Conservation (phyloP, 352 stramenopile species). For the Phytopythium boreale region DNA sequence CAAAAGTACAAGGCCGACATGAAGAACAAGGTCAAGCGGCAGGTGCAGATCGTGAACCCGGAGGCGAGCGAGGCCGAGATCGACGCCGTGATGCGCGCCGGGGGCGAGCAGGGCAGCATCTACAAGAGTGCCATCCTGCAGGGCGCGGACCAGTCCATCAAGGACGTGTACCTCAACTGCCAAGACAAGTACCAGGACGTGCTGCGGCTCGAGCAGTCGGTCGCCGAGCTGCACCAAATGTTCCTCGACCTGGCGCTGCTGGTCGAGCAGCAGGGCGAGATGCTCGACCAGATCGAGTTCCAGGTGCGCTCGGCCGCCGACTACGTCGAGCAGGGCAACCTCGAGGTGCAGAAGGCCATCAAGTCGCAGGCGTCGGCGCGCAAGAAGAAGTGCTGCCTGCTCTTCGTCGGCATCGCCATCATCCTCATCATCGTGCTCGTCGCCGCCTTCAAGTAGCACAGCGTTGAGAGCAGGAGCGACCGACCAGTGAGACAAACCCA, state of each 20-base stretch:
- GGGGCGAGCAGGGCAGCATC: conserved; percentile 71
- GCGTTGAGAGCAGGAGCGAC: background rate
- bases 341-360: conserved; percentile 93
- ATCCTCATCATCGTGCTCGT: conserved; percentile 79
- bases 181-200: conserved; percentile 99
- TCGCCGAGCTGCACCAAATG: conserved; percentile 99
- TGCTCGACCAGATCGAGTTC: conserved; percentile 98
- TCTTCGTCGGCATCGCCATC: conserved; percentile 75
- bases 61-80: conserved; percentile 97
- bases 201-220: conserved; percentile 93
- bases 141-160: conserved; percentile 69
- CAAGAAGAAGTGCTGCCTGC: conserved; percentile 95
- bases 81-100: conserved; percentile 93
- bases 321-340: conserved; percentile 97
- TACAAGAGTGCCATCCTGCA: conserved; percentile 85
- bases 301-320: conserved; percentile 92
- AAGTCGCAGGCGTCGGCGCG: conserved; percentile 95
- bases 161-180: conserved; percentile 93
- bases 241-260: conserved; percentile 98
- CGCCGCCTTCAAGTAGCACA: conserved; percentile 54
- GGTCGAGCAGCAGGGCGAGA: conserved; percentile 96
- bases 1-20: conserved; percentile 98
- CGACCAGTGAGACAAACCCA: conserved; percentile 3
- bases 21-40: conserved; percentile 97
- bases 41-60: conserved; percentile 98